These are phyloP conservation scores for Stagonosporopsis rhizophila DNA, from an alignment of 2,329 filamentous ascomycete genomes.

Conservation along the genomic window DNA sequence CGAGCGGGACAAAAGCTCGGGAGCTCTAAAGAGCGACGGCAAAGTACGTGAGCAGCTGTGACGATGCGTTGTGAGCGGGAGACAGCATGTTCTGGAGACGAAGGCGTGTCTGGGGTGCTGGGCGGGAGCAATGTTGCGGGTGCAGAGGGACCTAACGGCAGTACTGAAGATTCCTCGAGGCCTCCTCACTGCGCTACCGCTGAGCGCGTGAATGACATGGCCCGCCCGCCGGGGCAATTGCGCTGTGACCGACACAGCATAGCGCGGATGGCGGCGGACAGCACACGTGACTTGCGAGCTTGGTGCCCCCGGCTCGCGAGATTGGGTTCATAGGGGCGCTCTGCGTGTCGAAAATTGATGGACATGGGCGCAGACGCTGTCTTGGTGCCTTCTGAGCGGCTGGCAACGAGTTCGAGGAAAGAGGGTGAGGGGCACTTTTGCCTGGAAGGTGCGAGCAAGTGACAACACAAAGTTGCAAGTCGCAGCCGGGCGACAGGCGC, in stretches of 20 bases:
- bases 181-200: constrained; percentile 21
- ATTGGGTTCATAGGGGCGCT: constrained; percentile 6
- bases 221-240: constrained; percentile 24
- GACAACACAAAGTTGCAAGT: constrained; percentile 31
- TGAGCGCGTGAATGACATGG: constrained; percentile 23
- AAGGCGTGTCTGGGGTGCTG: constrained; percentile 24
- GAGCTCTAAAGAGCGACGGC: constrained; percentile 46
- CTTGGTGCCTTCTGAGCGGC: background rate
- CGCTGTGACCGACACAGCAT: constrained; percentile 14
- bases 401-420: constrained; percentile 14
- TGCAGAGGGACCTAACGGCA: constrained; percentile 34
- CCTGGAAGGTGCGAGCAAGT: constrained; percentile 26
- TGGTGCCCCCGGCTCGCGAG: constrained; percentile 11
- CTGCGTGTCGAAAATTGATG: background rate
- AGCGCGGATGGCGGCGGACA: constrained; percentile 6
- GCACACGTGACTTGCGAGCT: constrained; percentile 10
- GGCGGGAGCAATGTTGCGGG: constrained; percentile 36
- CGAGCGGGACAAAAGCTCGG: constrained; percentile 45
- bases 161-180: constrained; percentile 21
- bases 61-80: constrained; percentile 23
- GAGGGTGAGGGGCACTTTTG: constrained; percentile 31
- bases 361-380: background rate
- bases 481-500: constrained; percentile 10
- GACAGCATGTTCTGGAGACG: constrained; percentile 40
- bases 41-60: constrained; percentile 36